Percentiles rank a stretch among this genome's conserved stretches.
These are phyloP conservation scores for Babesia gibsoni DNA, from an alignment of 169 alveolate species.

Conservation along the genomic window DNA sequence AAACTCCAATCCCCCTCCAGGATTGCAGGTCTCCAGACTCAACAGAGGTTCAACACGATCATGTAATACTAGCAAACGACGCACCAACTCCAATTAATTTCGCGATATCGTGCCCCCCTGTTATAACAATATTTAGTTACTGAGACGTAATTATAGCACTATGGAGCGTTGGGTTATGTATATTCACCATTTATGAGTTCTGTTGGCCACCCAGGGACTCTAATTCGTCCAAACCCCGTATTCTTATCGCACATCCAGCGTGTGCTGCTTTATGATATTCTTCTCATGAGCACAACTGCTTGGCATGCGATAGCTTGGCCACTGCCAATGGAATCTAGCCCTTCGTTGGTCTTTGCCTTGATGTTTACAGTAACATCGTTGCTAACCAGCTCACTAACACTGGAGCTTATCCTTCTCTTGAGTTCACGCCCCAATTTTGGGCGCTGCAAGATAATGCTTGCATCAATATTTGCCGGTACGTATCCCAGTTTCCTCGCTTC, in stretches of 20 bases:
- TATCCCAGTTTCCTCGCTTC: slow-evolving; percentile 30
- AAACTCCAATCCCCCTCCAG: slow-evolving; percentile 48
- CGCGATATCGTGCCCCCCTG: too few species aligned
- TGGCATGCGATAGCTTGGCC: slow-evolving; percentile 64
- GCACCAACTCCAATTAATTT: too few species aligned
- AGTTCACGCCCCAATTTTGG: slow-evolving; percentile 30
- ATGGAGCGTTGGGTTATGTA: too few species aligned
- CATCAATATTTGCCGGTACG: slow-evolving; percentile 42
- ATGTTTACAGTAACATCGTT: slow-evolving; percentile 29
- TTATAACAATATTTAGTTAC: too few species aligned
- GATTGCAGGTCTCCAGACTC: too few species aligned
- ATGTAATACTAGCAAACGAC: too few species aligned
- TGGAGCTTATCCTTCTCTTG: background rate
- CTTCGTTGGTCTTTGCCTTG: slow-evolving; percentile 67
- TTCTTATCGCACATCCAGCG: too few species aligned
- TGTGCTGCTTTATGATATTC: background rate
- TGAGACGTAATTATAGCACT: too few species aligned
- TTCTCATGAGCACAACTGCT: slow-evolving; percentile 38
- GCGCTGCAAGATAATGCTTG: slow-evolving; percentile 33
- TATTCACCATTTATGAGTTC: too few species aligned
- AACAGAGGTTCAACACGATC: background rate
- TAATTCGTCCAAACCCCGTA: too few species aligned
- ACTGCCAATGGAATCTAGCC: slow-evolving; percentile 59
- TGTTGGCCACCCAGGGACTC: too few species aligned
- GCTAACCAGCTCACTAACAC: slow-evolving; percentile 26